Evolutionary conservation across 176 grass and related monocot species (phyloP), one percentile per base, ranked within the genome.

Genomic region (Aegilops umbellulata): DNA sequence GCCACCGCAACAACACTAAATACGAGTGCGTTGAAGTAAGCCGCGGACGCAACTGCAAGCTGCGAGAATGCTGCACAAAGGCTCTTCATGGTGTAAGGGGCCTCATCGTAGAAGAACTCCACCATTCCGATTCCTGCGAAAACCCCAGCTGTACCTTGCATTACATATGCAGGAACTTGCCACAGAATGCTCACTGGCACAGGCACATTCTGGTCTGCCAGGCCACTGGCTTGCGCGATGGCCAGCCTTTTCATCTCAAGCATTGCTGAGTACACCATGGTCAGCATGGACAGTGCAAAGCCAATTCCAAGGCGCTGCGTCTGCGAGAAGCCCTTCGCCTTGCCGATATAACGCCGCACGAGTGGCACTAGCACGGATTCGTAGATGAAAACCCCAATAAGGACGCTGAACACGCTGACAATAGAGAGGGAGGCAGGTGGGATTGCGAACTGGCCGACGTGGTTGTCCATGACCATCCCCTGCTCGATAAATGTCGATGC

Each of bases 101-200:
- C 76, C 76, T 89, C 75, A n/a, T 89, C 61, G 53, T 89, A 87
- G 69, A 89, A 89, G 62, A 86, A 92, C 58, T 89, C 87, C 3
- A 69, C 19, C 44, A 57, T 12, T 20, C 75, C 90, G 29, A 69
- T 76, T 65, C 57, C 62, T 1, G 82, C 55, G 19, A 88, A 85
- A 13, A 88, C 82, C 60, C 57, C 78, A 1, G 51, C 82, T 15
- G 46, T 51, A n/a, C 84, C 84, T 1, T 82, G 9, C 80, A 92
- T 4, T 2, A 80, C 24, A 29, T 83, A 73, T 11, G 85, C 14
- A 25, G 70, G 70, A 4, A 3, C 23, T 74, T 74, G 70, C 70
- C 70, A 74, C 23, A 74, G 39, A 47, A 92, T 92, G 80, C 80
- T 92, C 8, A 80, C 69, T 11, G 65, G 10, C 3, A 30, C 12